These are phyloP conservation scores for Stachybotrys echinatus DNA, from an alignment of 2,329 filamentous ascomycete species.

Conservation along the genomic window DNA sequence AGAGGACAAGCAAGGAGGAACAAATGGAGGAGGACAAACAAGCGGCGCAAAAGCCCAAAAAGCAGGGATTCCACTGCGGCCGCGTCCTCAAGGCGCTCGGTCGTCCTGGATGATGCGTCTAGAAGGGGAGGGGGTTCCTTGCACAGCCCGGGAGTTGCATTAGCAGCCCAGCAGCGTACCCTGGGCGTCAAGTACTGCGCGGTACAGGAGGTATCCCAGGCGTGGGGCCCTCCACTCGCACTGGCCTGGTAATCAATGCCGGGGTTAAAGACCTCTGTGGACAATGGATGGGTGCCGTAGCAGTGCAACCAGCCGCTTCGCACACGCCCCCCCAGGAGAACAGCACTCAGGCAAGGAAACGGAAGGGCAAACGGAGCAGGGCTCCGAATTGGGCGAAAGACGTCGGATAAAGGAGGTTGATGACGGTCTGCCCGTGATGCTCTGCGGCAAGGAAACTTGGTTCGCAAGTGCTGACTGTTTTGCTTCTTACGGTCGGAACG, in stretches of 20 bases:
- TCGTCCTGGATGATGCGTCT: not conserved
- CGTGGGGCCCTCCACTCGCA: not conserved
- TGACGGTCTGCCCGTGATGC: no score
- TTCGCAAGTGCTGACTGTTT: no score
- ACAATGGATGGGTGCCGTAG: not conserved
- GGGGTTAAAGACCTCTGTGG: not conserved
- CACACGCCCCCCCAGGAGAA: not conserved
- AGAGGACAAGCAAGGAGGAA: not conserved
- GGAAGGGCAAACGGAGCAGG: not conserved
- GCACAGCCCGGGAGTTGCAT: not conserved
- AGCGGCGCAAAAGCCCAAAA: not conserved
- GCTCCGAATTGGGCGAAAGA: not conserved
- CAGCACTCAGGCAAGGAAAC: no score
- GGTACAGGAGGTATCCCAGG: not conserved
- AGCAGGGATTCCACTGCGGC: not conserved
- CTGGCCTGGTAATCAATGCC: not conserved
- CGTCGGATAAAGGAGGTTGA: no score
- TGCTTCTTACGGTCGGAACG: no score
- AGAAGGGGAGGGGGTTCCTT: not conserved
- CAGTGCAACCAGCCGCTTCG: not conserved
- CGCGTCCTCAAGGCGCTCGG: not conserved
- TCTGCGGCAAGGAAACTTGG: no score
- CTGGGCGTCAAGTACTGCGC: not conserved
- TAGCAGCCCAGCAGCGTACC: not conserved
- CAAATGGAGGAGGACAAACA: not conserved